Evolutionary conservation across 805 yeast species (phyloP), one percentile per base, ranked within the genome.

Genomic region (Hanseniaspora jakobsenii): DNA sequence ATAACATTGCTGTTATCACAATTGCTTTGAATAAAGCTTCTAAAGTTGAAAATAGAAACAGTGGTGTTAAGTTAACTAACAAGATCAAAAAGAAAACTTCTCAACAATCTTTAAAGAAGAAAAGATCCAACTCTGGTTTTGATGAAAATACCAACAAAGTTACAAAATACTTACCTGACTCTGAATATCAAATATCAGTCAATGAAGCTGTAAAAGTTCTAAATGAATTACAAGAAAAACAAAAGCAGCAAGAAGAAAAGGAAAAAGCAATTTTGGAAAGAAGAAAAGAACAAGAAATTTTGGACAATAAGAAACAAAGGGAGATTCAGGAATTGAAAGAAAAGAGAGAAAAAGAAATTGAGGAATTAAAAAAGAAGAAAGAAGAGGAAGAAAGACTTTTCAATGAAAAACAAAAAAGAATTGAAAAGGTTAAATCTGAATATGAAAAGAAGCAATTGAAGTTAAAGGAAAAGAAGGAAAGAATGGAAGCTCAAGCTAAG

Each of bases 401-500:
- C n/a, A 16, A 27, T 10, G 48, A 39, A 22, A 34, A 30, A 24
- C 36, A 45, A 24, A 22, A 39, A 31, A 39, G 18, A 34, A 16
- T 45, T 12, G 23, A 26, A 16, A 22, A 41, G 35, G 45, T 37
- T 3, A 41, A 41, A 22, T 16, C 34, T 14, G 39, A 41, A 6
- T 41, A 26, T 35, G 45, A 34, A 41, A 3, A 12, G 7, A 23
- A 43, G 12, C 28, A 36, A 24, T 3, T 14, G 19, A 43, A 30
- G 19, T 23, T 43, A 14, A 30, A 46, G 26, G 41, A 34, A 29
- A 35, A 46, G 24, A 36, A 46, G 35, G 30, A 46, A 30, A 46
- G 45, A 46, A 38, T 46, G 36, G 14, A 22, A 18, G 35, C 27
- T 16, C 39, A 46, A 36, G 41, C 39, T 13, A 28, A 23, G 16